Conservation (phyloP, 257 asterid genomes). For the Salvia miltiorrhiza region DNA sequence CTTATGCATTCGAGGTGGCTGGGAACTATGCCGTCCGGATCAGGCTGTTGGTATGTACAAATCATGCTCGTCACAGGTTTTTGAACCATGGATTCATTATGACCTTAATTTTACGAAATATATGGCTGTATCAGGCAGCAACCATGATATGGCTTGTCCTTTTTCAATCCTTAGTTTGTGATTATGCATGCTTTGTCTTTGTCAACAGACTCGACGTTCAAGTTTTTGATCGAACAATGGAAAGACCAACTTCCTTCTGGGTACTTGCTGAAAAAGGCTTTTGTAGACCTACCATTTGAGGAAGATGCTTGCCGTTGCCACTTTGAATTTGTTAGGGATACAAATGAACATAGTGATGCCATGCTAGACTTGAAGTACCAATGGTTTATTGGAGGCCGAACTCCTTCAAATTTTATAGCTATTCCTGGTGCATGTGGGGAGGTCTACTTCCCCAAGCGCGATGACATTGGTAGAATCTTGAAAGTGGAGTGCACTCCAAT, state of each 20-base stretch:
- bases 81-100: not conserved
- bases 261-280: conserved; percentile 66
- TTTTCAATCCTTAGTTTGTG: not conserved
- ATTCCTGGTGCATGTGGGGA: conserved; percentile 72
- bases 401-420: conserved; percentile 64
- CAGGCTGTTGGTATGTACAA: conserved; percentile 69
- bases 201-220: conserved; percentile 82
- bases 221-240: conserved; percentile 94
- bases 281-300: conserved; percentile 73
- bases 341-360: conserved; percentile 41
- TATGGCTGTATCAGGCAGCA: not conserved
- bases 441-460: conserved; percentile 79
- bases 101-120: not conserved
- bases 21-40: conserved; percentile 95
- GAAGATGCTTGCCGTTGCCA: conserved; percentile 92
- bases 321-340: conserved; percentile 76
- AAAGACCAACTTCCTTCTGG: conserved; percentile 89
- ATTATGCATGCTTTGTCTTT: conserved; percentile 9
- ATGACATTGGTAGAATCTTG: conserved; percentile 66
- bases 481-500: conserved; percentile 86
- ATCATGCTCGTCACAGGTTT: conserved; percentile 12
- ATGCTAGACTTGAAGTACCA: conserved; percentile 65
- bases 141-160: not conserved
- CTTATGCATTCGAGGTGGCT: conserved; percentile 85
- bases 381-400: conserved; percentile 79